Conservation (phyloP, 2,329 filamentous ascomycete species). For the Aspergillus versicolor region DNA sequence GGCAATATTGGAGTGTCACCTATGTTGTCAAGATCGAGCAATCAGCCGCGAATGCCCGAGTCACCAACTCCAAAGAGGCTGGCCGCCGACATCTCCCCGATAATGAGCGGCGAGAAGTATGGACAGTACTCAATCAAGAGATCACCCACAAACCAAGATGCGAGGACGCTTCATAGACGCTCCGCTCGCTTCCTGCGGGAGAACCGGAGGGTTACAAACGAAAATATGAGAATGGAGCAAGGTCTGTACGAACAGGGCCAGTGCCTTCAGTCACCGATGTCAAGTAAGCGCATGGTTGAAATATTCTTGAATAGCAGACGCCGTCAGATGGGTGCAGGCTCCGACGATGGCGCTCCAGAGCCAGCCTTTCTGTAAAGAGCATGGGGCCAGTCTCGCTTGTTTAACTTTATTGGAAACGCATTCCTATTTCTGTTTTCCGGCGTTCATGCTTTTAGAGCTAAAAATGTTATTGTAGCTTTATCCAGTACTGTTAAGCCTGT, state of each 20-base stretch:
- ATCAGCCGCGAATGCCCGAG: slow-evolving; percentile 23
- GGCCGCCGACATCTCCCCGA: slow-evolving; percentile 15
- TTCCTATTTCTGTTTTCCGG: neutral
- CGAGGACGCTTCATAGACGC: slow-evolving; percentile 25
- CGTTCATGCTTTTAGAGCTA: slow-evolving; percentile 1
- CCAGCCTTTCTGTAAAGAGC: slow-evolving; percentile 28
- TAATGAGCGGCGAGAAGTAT: slow-evolving; percentile 22
- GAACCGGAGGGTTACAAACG: slow-evolving; percentile 25
- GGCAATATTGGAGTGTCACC: slow-evolving; percentile 18
- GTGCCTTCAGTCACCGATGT: slow-evolving; percentile 26
- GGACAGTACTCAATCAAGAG: slow-evolving; percentile 23
- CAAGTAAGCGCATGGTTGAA: slow-evolving; percentile 40
- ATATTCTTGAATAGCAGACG: slow-evolving; percentile 37
- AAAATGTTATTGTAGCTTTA: neutral
- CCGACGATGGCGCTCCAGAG: slow-evolving; percentile 17
- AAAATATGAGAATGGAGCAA: slow-evolving; percentile 27
- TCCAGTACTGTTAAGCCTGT: neutral
- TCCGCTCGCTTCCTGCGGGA: slow-evolving; percentile 27
- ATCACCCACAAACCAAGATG: slow-evolving; percentile 21
- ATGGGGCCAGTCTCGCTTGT: neutral
- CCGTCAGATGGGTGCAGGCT: slow-evolving; percentile 20
- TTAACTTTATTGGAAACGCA: neutral
- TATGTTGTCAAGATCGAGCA: slow-evolving; percentile 24
- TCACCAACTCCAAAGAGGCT: slow-evolving; percentile 32
- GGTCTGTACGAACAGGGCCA: slow-evolving; percentile 22